These are phyloP conservation scores for Fragosphaeria purpurea DNA, from an alignment of 2,329 filamentous ascomycete species.

Conservation along the genomic window DNA sequence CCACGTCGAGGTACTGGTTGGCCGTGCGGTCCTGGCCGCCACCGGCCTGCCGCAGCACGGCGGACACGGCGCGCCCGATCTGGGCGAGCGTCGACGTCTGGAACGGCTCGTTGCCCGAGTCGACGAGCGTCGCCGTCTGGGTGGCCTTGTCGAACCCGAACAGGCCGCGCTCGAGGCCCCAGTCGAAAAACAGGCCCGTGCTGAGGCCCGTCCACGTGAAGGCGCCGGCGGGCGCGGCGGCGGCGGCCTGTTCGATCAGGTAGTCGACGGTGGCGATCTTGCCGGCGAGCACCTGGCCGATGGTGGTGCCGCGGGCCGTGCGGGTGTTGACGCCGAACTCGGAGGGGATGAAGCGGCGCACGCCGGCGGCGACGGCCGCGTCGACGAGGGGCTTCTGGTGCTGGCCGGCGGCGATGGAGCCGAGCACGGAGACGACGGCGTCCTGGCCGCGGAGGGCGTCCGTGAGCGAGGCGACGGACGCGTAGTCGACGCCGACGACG, in stretches of 20 bases:
- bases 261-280: constrained; percentile 30
- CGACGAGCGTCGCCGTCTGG: constrained; percentile 29
- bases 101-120: constrained; percentile 18
- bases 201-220: constrained; percentile 21
- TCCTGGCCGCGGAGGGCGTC: constrained; percentile 38
- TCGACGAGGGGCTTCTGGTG: constrained; percentile 14
- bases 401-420: constrained; percentile 27
- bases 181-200: constrained; percentile 22
- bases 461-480: constrained; percentile 27
- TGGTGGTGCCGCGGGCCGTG: constrained; percentile 7
- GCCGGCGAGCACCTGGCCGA: constrained; percentile 24
- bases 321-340: constrained; percentile 19
- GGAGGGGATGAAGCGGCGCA: constrained; percentile 19
- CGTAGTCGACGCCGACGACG: constrained; percentile 36
- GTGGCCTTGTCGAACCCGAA: constrained; percentile 35
- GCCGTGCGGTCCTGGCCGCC: constrained; percentile 19
- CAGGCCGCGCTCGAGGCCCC: constrained; percentile 38
- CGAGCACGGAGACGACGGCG: constrained; percentile 40
- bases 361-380: constrained; percentile 13
- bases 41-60: constrained; percentile 16
- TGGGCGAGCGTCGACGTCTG: constrained; percentile 17
- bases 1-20: constrained; percentile 42
- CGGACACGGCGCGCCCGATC: constrained; percentile 18
- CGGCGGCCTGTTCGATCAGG: constrained; percentile 7
- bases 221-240: constrained; percentile 1